Evolutionary conservation across 192 early-diverging fungal genomes (phyloP).

Genomic region (Paraglomus occultum): DNA sequence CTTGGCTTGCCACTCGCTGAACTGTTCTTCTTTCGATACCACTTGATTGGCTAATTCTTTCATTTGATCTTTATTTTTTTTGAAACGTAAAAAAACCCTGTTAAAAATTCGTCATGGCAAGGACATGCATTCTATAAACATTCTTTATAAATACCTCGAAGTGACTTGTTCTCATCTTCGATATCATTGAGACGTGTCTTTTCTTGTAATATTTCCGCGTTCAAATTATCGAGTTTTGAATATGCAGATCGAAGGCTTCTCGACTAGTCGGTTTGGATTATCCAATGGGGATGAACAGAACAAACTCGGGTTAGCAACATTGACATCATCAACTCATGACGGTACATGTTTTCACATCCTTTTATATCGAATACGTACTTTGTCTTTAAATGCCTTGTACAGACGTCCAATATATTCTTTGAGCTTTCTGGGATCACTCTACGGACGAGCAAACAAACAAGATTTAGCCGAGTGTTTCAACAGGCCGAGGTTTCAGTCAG

Average conservation of each 20-base stretch:
- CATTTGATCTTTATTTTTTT: slow-evolving; percentile 24
- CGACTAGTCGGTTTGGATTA: background rate
- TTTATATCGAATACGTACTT: slow-evolving; percentile 17
- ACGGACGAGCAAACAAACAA: background rate
- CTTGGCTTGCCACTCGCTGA: slow-evolving; percentile 21
- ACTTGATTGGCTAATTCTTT: slow-evolving; percentile 21
- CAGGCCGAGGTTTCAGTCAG: background rate
- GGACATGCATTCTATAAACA: background rate
- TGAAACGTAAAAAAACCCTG: background rate
- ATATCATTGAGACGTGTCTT: slow-evolving; percentile 24
- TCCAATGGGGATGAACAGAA: background rate
- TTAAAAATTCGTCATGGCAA: background rate
- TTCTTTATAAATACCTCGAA: slow-evolving; percentile 26
- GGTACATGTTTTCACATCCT: background rate
- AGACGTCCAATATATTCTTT: slow-evolving; percentile 27
- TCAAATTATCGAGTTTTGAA: slow-evolving; percentile 24
- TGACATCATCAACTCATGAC: background rate
- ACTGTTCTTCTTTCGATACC: slow-evolving; percentile 23
- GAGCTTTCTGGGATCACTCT: slow-evolving; percentile 19
- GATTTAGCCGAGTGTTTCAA: background rate
- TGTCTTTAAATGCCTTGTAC: slow-evolving; percentile 26
- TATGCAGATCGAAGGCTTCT: slow-evolving; percentile 24
- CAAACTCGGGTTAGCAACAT: background rate
- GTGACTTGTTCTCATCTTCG: slow-evolving; percentile 31
- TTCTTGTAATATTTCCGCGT: slow-evolving; percentile 25